Evolutionary conservation across 1,284 basidiomycete genomes (phyloP), one percentile per base, ranked within the genome.

Genomic region (Cerioporus squamosus): DNA sequence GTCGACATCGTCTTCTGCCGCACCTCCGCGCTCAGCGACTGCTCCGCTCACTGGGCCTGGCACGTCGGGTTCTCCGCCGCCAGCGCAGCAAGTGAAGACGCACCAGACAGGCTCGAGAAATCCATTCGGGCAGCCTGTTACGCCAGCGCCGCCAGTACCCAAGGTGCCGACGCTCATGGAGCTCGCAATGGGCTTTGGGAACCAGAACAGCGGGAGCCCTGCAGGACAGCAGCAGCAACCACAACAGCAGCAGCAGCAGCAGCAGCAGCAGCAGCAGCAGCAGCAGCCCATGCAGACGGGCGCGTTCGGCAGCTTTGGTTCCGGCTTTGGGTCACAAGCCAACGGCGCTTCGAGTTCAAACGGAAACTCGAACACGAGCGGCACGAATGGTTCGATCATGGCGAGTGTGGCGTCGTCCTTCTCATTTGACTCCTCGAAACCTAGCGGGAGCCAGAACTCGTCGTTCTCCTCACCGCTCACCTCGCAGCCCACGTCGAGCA

Each of bases 101-200:
- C 96, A 98, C 72, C 87, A 91, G 73, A 99, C 97, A 1, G 96
- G 97, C 18, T 94, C 93, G 2, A 89, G 88, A 68, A 99, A 99
- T 79, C 97, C 97, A 0, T 99, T 99, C 68, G 95, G 95, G 7
- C 84, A 88, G 23, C 83, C 91, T 2, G 79, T 84, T 2, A 79
- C 86, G 43, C 75, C 88, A n/a, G 76, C 82, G 44, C 88, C 91
- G 2, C 86, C 88, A 17, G 76, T 91, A 18, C 87, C 91, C 3
- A 91, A 89, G 71, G 81, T 81, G 18, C 93, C 91, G 10, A 93
- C 91, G 1, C 77, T 98, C 67, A 86, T 93, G 74, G 91, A 97
- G 68, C 75, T 98, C 8, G 84, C 89, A 1, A 84, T 83, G 76
- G 83, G 84, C 33, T 64, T 74, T 7, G 71, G 55, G 45, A 60